Conservation (phyloP, 2,329 filamentous ascomycete genomes). For the Neurospora sp. region DNA sequence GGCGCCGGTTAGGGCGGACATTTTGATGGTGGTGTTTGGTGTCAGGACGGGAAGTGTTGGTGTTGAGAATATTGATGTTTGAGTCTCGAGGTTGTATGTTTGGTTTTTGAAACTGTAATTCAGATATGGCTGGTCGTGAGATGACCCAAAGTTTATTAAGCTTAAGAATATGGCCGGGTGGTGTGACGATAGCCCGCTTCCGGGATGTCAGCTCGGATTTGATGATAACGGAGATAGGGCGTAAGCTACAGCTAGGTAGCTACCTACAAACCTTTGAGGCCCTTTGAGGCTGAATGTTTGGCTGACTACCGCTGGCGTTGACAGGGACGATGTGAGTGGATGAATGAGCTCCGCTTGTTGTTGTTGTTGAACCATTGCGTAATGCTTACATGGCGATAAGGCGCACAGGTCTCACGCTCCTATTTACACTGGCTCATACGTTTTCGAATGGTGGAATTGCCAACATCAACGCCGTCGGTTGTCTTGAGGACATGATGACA, state of each 20-base stretch:
- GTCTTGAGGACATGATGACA: not conserved
- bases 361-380: not conserved
- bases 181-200: not conserved
- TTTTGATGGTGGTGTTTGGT: not conserved
- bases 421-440: not conserved
- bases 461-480: not conserved
- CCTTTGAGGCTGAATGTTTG: not conserved
- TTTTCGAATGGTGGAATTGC: not conserved
- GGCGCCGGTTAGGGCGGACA: not conserved
- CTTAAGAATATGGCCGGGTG: not conserved
- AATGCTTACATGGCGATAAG: not conserved
- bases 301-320: not conserved
- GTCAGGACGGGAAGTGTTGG: not conserved
- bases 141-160: not conserved
- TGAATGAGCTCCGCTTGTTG: not conserved
- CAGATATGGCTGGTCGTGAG: not conserved
- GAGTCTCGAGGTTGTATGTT: not conserved
- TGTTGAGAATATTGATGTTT: not conserved
- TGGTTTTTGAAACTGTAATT: not conserved
- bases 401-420: not conserved
- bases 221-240: not conserved
- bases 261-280: not conserved
- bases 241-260: not conserved
- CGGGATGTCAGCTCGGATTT: not conserved
- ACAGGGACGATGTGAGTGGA: not conserved